Evolutionary conservation across 148 eudicot genomes (phyloP), one percentile per base, ranked within the genome.

Genomic region (Camellia japonica): DNA sequence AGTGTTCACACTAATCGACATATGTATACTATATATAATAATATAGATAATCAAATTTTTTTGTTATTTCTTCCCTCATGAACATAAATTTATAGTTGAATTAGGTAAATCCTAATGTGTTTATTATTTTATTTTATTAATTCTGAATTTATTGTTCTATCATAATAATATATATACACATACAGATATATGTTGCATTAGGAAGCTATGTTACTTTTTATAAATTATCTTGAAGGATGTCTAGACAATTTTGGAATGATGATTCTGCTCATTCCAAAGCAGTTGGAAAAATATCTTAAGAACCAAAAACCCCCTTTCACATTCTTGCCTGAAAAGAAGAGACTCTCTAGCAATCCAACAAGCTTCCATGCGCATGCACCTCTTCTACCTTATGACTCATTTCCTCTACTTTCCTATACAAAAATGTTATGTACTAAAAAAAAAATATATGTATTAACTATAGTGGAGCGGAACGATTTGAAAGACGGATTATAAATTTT

Each of bases 351-450:
- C 19, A 59, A 42, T 61, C 73, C 77, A 71, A 78, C 78, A 78
- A 78, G 71, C 60, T 65, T 82, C 64, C 84, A 78, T 82, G 73
- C 84, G 78, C 73, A 78, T 73, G 78, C 82, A 82, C 61, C 78
- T 73, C 66, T 63, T 77, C 76, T 58, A 69, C 71, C 78, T 64
- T n/a, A 30, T 38, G 23, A 12, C 15, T 30, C n/a, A 71, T 5
- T 15, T 43, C 41, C 20, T 11, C 3, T 1, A 0, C 1, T 4
- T 12, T 67, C 2, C 14, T 42, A 60, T 46, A 18, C 16, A 7
- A 62, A 3, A 9, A 7, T 38, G 42, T 52, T 44, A 12, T 76
- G 79, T 11, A 12, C 12, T 12, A 1, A 54, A 54, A 52, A 0
- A 11, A 52, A 7, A 11, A 3, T 54, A 7, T 30, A 30, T 30